phyloP scores from a whole-genome alignment of 2,329 filamentous ascomycete species.

The Gremmenia infestans region DNA sequence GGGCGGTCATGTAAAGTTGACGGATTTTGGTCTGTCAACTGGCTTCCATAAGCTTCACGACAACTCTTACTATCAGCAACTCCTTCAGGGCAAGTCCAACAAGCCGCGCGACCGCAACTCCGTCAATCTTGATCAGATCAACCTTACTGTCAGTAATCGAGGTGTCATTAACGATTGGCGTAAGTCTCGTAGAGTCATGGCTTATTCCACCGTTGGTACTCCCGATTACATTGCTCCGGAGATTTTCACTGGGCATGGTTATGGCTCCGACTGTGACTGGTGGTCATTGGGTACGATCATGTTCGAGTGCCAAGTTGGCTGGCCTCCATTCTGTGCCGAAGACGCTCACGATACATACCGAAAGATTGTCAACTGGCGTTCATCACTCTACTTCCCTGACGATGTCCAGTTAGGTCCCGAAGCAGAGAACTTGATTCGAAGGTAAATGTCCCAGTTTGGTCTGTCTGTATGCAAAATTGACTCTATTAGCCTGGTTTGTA shows the following conservation, averaged over 20 bases:
- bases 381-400: constrained; percentile 93
- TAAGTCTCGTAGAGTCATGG: constrained; percentile 90
- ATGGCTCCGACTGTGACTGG: constrained; percentile 97
- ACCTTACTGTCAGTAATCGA: constrained; percentile 95
- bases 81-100: constrained; percentile 73
- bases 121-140: constrained; percentile 95
- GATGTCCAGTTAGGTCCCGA: constrained; percentile 85
- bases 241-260: constrained; percentile 94
- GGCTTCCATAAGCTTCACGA: constrained; percentile 98
- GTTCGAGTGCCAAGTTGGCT: constrained; percentile 98
- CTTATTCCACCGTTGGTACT: constrained; percentile 96
- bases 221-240: constrained; percentile 98
- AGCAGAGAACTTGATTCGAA: constrained; percentile 87
- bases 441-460: constrained; percentile 48
- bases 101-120: constrained; percentile 80
- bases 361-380: constrained; percentile 98
- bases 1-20: constrained; percentile 95
- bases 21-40: constrained; percentile 95
- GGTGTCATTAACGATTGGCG: constrained; percentile 98
- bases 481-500: constrained; percentile 74
- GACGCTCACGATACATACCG: constrained; percentile 97
- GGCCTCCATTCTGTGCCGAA: constrained; percentile 98
- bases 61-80: constrained; percentile 96
- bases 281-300: constrained; percentile 99
- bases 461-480: constrained; percentile 22